A percentile compares a stretch with the other conserved stretches of the same genome.
Evolutionary conservation across 2,329 filamentous ascomycete genomes (phyloP).

Genomic region (Neofusicoccum ribis): DNA sequence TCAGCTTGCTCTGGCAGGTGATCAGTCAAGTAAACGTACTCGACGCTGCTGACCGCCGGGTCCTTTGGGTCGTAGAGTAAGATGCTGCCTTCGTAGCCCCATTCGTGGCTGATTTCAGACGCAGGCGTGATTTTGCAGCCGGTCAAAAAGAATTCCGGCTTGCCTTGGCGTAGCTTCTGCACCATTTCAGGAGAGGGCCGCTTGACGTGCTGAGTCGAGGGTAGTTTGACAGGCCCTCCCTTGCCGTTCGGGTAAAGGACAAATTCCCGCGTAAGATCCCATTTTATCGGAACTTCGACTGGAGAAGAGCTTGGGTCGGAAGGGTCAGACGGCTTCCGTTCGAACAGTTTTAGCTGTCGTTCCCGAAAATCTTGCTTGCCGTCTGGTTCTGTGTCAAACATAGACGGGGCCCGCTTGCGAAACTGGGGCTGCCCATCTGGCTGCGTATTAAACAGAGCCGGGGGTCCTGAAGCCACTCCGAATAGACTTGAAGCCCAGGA

Average conservation of each 20-base stretch:
- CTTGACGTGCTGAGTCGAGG: neutral
- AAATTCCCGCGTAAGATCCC: neutral
- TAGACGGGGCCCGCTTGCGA: neutral
- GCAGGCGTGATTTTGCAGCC: neutral
- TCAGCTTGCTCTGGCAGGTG: neutral
- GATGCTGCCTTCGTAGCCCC: neutral
- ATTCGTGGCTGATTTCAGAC: neutral
- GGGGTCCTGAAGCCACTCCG: neutral
- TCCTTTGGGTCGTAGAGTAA: neutral
- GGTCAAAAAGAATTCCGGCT: neutral
- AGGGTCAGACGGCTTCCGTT: neutral
- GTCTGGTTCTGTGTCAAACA: neutral
- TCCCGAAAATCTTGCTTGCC: neutral
- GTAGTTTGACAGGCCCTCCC: neutral
- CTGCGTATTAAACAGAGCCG: neutral
- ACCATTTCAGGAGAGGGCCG: neutral
- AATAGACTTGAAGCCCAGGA: neutral
- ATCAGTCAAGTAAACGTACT: conserved; percentile 1
- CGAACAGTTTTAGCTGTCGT: neutral
- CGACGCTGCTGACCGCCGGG: neutral
- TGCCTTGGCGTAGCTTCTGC: neutral
- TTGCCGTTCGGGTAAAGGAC: neutral
- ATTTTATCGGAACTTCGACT: neutral
- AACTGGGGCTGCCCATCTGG: neutral
- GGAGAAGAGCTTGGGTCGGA: neutral